phyloP scores from a whole-genome alignment of 257 asterid species.

The Nicotiana sylvestris region DNA sequence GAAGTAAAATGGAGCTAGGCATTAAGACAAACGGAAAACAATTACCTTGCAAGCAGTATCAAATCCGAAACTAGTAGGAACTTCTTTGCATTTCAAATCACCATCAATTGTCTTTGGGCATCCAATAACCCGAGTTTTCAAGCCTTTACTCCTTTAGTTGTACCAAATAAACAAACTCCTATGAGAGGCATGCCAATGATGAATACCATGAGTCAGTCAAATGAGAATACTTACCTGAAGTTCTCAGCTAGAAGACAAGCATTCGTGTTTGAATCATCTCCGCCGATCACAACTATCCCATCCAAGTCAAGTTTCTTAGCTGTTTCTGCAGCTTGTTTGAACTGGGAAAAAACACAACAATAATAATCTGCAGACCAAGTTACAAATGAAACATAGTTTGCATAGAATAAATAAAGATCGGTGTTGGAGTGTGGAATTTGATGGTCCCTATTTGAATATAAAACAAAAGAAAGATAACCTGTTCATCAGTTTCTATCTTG shows the following conservation, averaged over 20 bases:
- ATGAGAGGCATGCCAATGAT: background rate
- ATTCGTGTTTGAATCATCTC: conserved; percentile 98
- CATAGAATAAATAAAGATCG: background rate
- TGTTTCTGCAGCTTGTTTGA: conserved; percentile 93
- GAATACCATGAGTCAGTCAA: background rate
- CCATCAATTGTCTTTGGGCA: conserved; percentile 99
- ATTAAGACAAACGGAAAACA: background rate
- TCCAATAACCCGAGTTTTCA: conserved; percentile 93
- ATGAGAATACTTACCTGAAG: conserved; percentile 36
- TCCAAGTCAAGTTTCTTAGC: conserved; percentile 88
- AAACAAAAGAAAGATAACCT: conserved; percentile 37
- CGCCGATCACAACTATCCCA: conserved; percentile 97
- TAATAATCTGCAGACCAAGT: conserved; percentile 2
- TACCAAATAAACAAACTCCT: background rate
- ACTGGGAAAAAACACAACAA: conserved; percentile 38
- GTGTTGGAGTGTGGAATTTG: background rate
- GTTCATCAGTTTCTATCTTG: conserved; percentile 98
- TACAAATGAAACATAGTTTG: background rate
- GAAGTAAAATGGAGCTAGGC: background rate
- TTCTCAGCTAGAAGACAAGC: conserved; percentile 97
- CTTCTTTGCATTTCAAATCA: conserved; percentile 92
- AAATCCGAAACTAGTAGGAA: conserved; percentile 93
- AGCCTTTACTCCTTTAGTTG: conserved; percentile 47
- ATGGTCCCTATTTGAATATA: background rate
- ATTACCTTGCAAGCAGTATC: conserved; percentile 99